Evolutionary conservation across 2,329 filamentous ascomycete species (phyloP).

Genomic region (Bipolaris gigantea): DNA sequence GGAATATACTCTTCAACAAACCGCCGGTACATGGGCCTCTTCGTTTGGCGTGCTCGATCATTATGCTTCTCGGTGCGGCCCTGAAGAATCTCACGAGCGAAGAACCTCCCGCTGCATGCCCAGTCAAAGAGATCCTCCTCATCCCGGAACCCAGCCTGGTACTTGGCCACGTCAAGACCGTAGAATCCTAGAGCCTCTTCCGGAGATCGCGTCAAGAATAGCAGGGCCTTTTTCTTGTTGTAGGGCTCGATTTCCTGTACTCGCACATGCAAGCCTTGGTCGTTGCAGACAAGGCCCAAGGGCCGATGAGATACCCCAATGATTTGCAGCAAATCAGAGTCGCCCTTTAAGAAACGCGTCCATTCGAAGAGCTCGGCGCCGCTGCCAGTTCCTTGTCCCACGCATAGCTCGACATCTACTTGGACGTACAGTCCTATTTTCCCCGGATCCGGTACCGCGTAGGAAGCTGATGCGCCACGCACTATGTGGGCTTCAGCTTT

Average conservation of each 20-base stretch:
- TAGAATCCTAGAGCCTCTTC: conserved; percentile 63
- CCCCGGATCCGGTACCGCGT: conserved; percentile 55
- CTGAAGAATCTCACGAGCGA: conserved; percentile 50
- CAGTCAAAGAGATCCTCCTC: conserved; percentile 65
- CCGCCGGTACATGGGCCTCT: conserved; percentile 59
- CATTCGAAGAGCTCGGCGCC: conserved; percentile 54
- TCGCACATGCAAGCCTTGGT: conserved; percentile 65
- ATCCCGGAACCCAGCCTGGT: conserved; percentile 58
- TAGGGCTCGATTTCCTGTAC: conserved; percentile 67
- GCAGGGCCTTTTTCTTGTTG: conserved; percentile 59
- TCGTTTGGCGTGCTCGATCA: conserved; percentile 59
- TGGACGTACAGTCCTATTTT: conserved; percentile 58
- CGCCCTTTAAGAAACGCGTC: conserved; percentile 68
- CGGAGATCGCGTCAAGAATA: conserved; percentile 65
- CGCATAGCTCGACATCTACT: conserved; percentile 66
- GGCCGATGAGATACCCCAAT: conserved; percentile 66
- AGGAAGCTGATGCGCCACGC: conserved; percentile 37
- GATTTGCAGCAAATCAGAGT: conserved; percentile 72
- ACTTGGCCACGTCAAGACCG: conserved; percentile 57
- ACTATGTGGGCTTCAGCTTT: conserved; percentile 46
- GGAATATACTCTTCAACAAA: conserved; percentile 70
- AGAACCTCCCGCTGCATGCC: conserved; percentile 60
- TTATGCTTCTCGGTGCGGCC: conserved; percentile 48
- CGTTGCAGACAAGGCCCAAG: conserved; percentile 67
- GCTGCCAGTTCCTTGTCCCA: conserved; percentile 33